A percentile compares a stretch with the other conserved stretches of the same genome.
These are phyloP conservation scores for Pythium dissimile DNA, from an alignment of 352 stramenopile species.

Conservation along the genomic window DNA sequence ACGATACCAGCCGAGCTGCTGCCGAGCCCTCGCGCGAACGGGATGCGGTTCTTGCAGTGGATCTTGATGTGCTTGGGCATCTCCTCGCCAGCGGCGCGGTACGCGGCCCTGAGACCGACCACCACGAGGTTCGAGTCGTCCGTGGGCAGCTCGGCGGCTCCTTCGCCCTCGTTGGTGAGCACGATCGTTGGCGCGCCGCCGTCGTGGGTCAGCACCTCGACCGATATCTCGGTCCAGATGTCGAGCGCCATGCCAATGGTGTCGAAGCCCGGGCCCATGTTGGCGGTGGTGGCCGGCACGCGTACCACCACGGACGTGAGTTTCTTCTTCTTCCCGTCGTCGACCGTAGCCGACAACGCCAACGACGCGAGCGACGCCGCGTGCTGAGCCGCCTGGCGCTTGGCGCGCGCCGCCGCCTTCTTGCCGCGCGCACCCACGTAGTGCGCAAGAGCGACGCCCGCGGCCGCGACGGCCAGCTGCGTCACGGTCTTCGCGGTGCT, in stretches of 20 bases:
- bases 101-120: slow-evolving; percentile 94
- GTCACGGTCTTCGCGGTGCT: slow-evolving; percentile 30
- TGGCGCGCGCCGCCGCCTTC: neutral
- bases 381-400: neutral
- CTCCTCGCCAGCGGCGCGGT: slow-evolving; percentile 92
- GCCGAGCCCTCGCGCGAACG: slow-evolving; percentile 95
- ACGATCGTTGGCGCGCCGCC: slow-evolving; percentile 71
- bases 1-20: slow-evolving; percentile 98
- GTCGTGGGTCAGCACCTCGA: slow-evolving; percentile 70
- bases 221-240: slow-evolving; percentile 98
- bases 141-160: slow-evolving; percentile 88
- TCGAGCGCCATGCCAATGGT: slow-evolving; percentile 98
- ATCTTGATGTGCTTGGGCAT: slow-evolving; percentile 93
- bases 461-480: slow-evolving; percentile 55
- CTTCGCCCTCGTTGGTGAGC: slow-evolving; percentile 97
- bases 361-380: neutral
- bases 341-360: neutral
- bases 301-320: slow-evolving; percentile 94
- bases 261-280: slow-evolving; percentile 98
- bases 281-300: slow-evolving; percentile 97
- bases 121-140: slow-evolving; percentile 92
- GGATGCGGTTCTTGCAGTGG: slow-evolving; percentile 97
- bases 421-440: slow-evolving; percentile 59
- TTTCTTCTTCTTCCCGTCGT: slow-evolving; percentile 39
- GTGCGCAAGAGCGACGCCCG: slow-evolving; percentile 52